These are phyloP conservation scores for Aspergillus fumigatiaffinis DNA, from an alignment of 2,329 filamentous ascomycete species.

Conservation along the genomic window DNA sequence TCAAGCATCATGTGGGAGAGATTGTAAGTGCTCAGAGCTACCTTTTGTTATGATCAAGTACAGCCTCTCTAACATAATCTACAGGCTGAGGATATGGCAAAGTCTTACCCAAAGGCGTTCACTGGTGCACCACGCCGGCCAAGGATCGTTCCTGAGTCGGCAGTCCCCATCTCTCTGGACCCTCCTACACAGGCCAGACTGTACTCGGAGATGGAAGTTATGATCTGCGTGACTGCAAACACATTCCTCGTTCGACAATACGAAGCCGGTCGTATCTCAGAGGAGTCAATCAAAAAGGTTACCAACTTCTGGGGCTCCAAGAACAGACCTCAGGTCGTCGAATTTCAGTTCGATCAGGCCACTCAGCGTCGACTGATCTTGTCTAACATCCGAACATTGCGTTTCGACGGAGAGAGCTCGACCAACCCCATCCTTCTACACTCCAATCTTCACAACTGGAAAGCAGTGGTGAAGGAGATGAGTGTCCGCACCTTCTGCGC, in stretches of 20 bases:
- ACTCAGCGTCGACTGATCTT: constrained; percentile 49
- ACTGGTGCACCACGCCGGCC: constrained; percentile 4
- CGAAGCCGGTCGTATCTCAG: constrained; percentile 34
- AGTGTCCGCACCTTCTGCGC: constrained; percentile 49
- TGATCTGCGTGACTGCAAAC: constrained; percentile 44
- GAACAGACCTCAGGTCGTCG: constrained; percentile 46
- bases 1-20: constrained; percentile 37
- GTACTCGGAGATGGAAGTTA: constrained; percentile 44
- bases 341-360: constrained; percentile 51
- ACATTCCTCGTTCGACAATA: constrained; percentile 43
- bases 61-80: constrained; percentile 1
- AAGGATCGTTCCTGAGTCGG: constrained; percentile 20
- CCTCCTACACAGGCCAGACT: constrained; percentile 40
- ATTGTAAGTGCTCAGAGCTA: constrained; percentile 24
- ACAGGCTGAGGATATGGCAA: constrained; percentile 26
- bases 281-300: constrained; percentile 37
- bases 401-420: constrained; percentile 43
- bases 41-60: neutral
- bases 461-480: constrained; percentile 45
- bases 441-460: constrained; percentile 50
- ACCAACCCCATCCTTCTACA: constrained; percentile 37
- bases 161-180: constrained; percentile 37
- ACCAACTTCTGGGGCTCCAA: constrained; percentile 42
- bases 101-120: constrained; percentile 14
- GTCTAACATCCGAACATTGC: constrained; percentile 43